Conservation (phyloP, 305 asterid genomes). For the Solanum hybrid region DNA sequence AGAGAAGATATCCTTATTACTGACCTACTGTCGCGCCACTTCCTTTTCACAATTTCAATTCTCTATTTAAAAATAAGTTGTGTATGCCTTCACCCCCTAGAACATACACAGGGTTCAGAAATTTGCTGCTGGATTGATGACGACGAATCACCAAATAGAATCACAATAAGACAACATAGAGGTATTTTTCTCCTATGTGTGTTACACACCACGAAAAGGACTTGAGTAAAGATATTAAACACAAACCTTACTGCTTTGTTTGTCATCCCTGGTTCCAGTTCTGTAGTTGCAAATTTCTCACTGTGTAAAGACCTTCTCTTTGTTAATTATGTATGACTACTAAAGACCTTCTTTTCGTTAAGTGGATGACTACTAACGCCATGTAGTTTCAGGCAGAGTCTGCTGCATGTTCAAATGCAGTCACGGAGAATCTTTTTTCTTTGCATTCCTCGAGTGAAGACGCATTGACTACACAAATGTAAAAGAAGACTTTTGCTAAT, state of each 20-base stretch:
- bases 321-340: neutral
- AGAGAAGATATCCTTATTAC: conserved; percentile 75
- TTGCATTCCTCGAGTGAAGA: neutral
- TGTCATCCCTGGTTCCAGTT: neutral
- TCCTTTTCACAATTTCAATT: neutral
- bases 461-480: neutral
- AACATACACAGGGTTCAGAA: conserved; percentile 55
- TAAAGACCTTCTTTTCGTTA: neutral
- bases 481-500: neutral
- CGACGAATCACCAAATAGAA: conserved; percentile 21
- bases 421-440: neutral
- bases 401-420: neutral
- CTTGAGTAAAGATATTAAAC: no score
- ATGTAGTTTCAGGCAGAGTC: conserved; percentile 4
- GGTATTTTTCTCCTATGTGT: neutral
- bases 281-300: neutral
- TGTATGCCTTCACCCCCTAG: conserved; percentile 37
- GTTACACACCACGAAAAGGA: neutral
- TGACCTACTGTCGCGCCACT: neutral
- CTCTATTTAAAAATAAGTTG: neutral
- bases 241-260: no score
- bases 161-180: neutral
- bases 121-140: conserved; percentile 42
- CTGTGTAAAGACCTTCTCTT: neutral
- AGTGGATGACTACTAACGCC: neutral